Conservation (phyloP, 805 yeast species). For the Wickerhamiella azyma region DNA sequence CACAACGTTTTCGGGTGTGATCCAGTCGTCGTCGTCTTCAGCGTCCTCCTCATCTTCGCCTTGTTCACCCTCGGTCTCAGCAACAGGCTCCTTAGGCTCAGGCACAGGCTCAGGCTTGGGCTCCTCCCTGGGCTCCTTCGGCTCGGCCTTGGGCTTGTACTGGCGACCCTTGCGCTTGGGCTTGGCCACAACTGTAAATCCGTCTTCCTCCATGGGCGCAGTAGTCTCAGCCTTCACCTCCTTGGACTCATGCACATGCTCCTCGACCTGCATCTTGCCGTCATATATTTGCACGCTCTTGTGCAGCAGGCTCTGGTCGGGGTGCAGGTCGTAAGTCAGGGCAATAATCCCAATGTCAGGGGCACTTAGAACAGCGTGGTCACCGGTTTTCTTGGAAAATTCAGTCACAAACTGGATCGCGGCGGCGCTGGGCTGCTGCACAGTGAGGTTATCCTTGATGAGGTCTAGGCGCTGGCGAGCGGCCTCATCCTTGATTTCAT, state of each 20-base stretch:
- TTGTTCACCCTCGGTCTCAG: not conserved
- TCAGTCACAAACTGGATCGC: constrained; percentile 51
- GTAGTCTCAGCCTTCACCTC: constrained; percentile 3
- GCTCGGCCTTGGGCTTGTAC: constrained; percentile 1
- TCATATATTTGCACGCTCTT: constrained; percentile 13
- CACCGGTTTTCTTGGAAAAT: constrained; percentile 85
- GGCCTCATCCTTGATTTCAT: constrained; percentile 75
- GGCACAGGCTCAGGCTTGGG: not conserved
- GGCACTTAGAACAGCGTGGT: constrained; percentile 68
- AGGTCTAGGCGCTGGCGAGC: constrained; percentile 65
- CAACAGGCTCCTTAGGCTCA: not conserved
- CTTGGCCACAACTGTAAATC: constrained; percentile 15
- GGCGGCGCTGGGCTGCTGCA: constrained; percentile 61
- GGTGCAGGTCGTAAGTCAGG: constrained; percentile 60
- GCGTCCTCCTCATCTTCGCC: constrained; percentile 32
- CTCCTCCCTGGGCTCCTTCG: constrained; percentile 7
- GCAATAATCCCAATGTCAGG: constrained; percentile 93
- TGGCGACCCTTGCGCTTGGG: constrained; percentile 3
- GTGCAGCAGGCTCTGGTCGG: constrained; percentile 16
- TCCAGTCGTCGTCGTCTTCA: constrained; percentile 79
- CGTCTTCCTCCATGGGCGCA: constrained; percentile 15
- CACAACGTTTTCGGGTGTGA: constrained; percentile 70
- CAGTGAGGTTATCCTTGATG: constrained; percentile 62
- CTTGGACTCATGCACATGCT: constrained; percentile 1
- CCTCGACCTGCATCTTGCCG: constrained; percentile 10